These are phyloP conservation scores for Wallacemonas collosoma DNA, from an alignment of 208 protist species.

Conservation along the genomic window DNA sequence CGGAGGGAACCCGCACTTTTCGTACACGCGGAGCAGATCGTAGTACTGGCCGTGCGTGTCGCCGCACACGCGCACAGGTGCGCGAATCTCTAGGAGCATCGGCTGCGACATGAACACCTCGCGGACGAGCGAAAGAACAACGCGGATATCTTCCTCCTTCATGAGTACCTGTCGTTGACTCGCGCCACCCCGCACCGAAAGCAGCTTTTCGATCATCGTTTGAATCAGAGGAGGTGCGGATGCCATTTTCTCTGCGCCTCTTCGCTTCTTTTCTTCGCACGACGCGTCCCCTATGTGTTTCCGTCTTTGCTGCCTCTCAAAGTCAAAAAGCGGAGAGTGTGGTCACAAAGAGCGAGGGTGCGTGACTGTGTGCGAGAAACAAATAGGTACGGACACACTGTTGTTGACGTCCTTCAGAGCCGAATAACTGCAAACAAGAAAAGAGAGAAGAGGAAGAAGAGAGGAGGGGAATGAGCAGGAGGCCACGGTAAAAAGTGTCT, in stretches of 20 bases:
- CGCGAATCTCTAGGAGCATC: slow-evolving; percentile 86
- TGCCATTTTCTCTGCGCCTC: not conserved
- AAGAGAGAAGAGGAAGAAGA: too few relatives aligned
- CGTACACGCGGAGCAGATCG: slow-evolving; percentile 98
- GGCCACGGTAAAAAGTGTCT: not conserved
- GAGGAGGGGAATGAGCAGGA: not conserved
- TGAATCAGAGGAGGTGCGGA: slow-evolving; percentile 51
- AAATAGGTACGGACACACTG: too few relatives aligned
- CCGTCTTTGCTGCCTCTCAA: not conserved
- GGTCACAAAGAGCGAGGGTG: too few relatives aligned
- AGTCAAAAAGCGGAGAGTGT: not conserved
- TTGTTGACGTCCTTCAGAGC: too few relatives aligned
- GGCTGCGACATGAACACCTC: slow-evolving; percentile 92
- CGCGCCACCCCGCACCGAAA: slow-evolving; percentile 46
- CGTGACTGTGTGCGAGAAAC: too few relatives aligned
- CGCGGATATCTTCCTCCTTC: slow-evolving; percentile 85
- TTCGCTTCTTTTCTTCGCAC: not conserved
- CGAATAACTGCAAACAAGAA: too few relatives aligned
- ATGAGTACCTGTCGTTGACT: slow-evolving; percentile 75
- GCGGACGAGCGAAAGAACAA: slow-evolving; percentile 60
- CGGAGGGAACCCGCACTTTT: slow-evolving; percentile 99
- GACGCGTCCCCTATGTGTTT: not conserved
- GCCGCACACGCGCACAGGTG: slow-evolving; percentile 90
- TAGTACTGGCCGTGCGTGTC: slow-evolving; percentile 99
- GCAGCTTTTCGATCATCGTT: slow-evolving; percentile 45